A percentile compares a stretch with the other conserved stretches of the same genome.
phyloP scores from a whole-genome alignment of 306 rosid species.

The Hippophae tibetana region DNA sequence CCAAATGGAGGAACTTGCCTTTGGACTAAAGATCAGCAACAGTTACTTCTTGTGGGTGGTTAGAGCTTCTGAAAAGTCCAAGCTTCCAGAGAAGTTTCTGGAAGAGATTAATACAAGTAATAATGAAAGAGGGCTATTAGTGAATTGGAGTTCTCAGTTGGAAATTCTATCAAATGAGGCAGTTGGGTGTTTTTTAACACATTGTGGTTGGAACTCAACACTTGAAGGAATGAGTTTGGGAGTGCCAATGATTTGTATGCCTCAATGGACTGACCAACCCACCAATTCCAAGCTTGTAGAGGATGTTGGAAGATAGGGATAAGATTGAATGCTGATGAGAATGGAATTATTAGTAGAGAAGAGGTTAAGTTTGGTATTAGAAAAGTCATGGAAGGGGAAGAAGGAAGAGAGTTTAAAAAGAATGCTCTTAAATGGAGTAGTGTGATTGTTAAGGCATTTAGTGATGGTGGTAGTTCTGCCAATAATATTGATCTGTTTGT shows the following conservation, averaged over 20 bases:
- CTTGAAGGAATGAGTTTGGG: slow-evolving; percentile 21
- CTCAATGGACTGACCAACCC: slow-evolving; percentile 27
- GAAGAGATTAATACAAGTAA: neutral
- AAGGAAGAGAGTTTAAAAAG: neutral
- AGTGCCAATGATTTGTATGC: slow-evolving; percentile 21
- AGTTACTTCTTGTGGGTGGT: slow-evolving; percentile 18
- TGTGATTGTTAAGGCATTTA: slow-evolving; percentile 9
- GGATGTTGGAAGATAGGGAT: slow-evolving; percentile 23
- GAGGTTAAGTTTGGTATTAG: slow-evolving; percentile 5
- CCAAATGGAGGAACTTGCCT: slow-evolving; percentile 19
- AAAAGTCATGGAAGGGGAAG: slow-evolving; percentile 16
- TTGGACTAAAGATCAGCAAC: neutral
- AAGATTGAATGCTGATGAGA: slow-evolving; percentile 13
- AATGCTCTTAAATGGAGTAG: slow-evolving; percentile 9
- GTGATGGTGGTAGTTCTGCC: slow-evolving; percentile 20
- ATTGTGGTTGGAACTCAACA: slow-evolving; percentile 30
- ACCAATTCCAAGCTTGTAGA: slow-evolving; percentile 20
- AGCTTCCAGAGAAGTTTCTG: slow-evolving; percentile 17
- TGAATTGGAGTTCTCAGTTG: slow-evolving; percentile 20
- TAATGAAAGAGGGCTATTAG: slow-evolving; percentile 14
- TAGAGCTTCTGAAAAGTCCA: slow-evolving; percentile 8
- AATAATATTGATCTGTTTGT: slow-evolving; percentile 12
- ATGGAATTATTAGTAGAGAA: slow-evolving; percentile 10
- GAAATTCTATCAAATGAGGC: slow-evolving; percentile 18
- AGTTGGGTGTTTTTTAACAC: slow-evolving; percentile 23